Base-by-base conservation (phyloP, 169 alveolate genomes). In the Plasmodium adleri region DNA sequence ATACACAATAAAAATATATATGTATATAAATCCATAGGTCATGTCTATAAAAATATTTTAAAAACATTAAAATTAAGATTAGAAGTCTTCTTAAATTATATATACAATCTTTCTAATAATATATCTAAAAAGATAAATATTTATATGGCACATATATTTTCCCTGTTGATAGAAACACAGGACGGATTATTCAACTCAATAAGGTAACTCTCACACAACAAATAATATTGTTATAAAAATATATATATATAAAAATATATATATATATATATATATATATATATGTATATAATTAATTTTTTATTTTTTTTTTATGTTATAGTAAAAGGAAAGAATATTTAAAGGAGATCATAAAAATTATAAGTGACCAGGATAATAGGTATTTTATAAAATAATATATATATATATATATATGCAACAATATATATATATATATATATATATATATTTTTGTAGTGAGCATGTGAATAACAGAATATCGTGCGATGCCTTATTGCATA, bases 81-180 rank as follows among this genome's bases (percentile, higher is more conserved):
- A 22, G 83, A 72, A 50, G 83, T 66, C n/a, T n/a, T 49, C 28
- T 24, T 72, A 32, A 72, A 72, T 50, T 72, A 52, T 20, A n/a
- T 72, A 4, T 72, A 28, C 67, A 72, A 43, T 22, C 3, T 50
- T 22, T 72, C 70, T 43, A 72, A 58, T 17, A 49, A 43, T 17
- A 13, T 72, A 13, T 9, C 47, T 50, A 15, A 50, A n/a, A 45
- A 12, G 22, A 58, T 72, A 45, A 45, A 50, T 22, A 13, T n/a
- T 13, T 63, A 26, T 28, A 13, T 72, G 12, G 17, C 13, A 0
- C 1, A 50, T 17, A 10, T 50, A 13, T 72, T 63, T 43, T 3
- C n/a, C 20, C 15, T 15, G 12, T 58, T 72, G 3, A 39, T 39
- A 39, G 47, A 39, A 5, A 39, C 47, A 39, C 47, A 39, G 47